These are phyloP conservation scores for Dactylellina haptotyla DNA, from an alignment of 2,329 filamentous ascomycete species.

Conservation along the genomic window DNA sequence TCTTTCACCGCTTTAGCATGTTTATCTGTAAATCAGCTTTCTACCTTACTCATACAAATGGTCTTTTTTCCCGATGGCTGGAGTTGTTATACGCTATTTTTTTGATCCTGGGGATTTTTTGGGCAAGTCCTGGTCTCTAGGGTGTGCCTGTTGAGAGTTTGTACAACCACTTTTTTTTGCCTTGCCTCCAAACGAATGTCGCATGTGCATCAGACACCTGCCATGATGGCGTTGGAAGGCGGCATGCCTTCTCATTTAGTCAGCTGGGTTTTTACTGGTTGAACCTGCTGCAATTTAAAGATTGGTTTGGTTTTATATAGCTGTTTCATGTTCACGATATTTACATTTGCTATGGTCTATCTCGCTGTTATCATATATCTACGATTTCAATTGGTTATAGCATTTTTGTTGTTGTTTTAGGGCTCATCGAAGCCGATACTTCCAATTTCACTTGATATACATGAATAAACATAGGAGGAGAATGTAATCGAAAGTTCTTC, in stretches of 20 bases:
- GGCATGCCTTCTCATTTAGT: slow-evolving; percentile 52
- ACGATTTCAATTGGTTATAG: slow-evolving; percentile 19
- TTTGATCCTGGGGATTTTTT: slow-evolving; percentile 39
- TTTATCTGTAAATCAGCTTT: slow-evolving; percentile 52
- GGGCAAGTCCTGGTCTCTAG: slow-evolving; percentile 7
- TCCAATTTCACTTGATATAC: too few species aligned
- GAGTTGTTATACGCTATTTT: slow-evolving; percentile 39
- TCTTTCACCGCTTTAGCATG: slow-evolving; percentile 51
- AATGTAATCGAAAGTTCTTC: too few species aligned
- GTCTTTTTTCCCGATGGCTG: slow-evolving; percentile 22
- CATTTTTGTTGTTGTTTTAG: slow-evolving; percentile 15
- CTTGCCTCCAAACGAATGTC: slow-evolving; percentile 42
- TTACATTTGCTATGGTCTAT: slow-evolving; percentile 4
- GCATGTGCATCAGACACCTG: slow-evolving; percentile 53
- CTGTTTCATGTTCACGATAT: slow-evolving; percentile 29
- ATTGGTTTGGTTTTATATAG: slow-evolving; percentile 11
- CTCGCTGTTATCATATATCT: slow-evolving; percentile 18
- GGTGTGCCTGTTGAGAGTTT: slow-evolving; percentile 33
- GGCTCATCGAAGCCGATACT: too few species aligned
- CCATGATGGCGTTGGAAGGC: slow-evolving; percentile 33
- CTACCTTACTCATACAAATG: slow-evolving; percentile 22
- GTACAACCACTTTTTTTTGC: slow-evolving; percentile 24
- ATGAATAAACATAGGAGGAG: too few species aligned
- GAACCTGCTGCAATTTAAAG: slow-evolving; percentile 9
- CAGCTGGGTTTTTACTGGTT: slow-evolving; percentile 32